Base-by-base conservation (phyloP, 2,329 filamentous ascomycete species). In the Colletotrichum ledebouriae region DNA sequence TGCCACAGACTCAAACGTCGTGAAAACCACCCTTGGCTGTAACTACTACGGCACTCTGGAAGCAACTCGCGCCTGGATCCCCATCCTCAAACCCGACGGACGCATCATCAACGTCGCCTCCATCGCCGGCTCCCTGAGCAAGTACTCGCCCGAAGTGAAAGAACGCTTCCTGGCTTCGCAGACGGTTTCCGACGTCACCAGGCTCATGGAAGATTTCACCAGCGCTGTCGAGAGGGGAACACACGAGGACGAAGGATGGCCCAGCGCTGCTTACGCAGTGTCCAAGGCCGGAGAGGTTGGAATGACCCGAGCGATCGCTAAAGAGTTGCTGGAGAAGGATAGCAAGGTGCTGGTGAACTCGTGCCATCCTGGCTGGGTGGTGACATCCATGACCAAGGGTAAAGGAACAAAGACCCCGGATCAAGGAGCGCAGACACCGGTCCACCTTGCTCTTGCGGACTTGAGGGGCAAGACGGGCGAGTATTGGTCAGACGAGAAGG, bases 21-120 rank as follows among this genome's bases (percentile, higher is more conserved):
- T 86, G 37, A 79, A 81, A 60, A 76, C 78, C 22, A 87, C 85
- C 0, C 75, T 87, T 4, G 75, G 78, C 22, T 82, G 80, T 69
- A 87, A 87, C 73, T 87, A 87, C 76, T 83, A 84, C 74, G 82
- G 81, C 72, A 85, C 84, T 3, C 75, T 87, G 13, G 77, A 81
- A 55, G 80, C 80, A 2, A 82, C 80, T 3, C 79, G 79, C 46
- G 70, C 76, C 9, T 78, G 87, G 65, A 76, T 87, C 25, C 82
- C 83, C 5, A 73, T 84, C 6, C 74, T 87, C 66, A 80, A 80
- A 47, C 71, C 78, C 6, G 74, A 75, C 5, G 84, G 83, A 6
- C 81, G 84, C 58, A 74, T 85, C 20, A 80, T 87, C 33, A 87
- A 87, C 70, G 78, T 87, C 2, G 81, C 81, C 4, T 84, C 81